These are phyloP conservation scores for Naematelia aurantialba DNA, from an alignment of 768 basidiomycete genomes.

Conservation along the genomic window DNA sequence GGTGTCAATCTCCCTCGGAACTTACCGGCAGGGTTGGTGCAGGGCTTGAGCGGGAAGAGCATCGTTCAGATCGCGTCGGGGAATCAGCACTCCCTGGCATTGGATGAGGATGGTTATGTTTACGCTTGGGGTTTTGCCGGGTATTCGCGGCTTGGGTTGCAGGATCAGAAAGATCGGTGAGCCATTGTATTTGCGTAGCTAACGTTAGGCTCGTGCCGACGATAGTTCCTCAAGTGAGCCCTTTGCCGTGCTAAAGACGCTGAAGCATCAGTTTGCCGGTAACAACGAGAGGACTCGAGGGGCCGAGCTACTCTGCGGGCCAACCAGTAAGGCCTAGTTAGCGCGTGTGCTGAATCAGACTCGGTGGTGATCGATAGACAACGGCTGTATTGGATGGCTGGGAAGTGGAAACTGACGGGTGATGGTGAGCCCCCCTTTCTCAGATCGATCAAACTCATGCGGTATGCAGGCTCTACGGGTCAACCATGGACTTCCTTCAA, in stretches of 20 bases:
- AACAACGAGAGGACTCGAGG: constrained; percentile 64
- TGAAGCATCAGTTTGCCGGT: constrained; percentile 64
- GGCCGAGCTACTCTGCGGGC: constrained; percentile 66
- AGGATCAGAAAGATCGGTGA: constrained; percentile 57
- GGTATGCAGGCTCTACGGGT: constrained; percentile 69
- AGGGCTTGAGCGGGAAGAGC: constrained; percentile 65
- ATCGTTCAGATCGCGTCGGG: constrained; percentile 81
- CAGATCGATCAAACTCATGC: background rate
- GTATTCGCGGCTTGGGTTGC: constrained; percentile 84
- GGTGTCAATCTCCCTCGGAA: constrained; percentile 17
- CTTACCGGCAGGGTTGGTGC: constrained; percentile 60
- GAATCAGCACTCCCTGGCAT: constrained; percentile 77
- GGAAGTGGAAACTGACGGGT: constrained; percentile 89
- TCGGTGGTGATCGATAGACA: constrained; percentile 69
- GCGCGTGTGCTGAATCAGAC: constrained; percentile 21
- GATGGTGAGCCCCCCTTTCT: constrained; percentile 61
- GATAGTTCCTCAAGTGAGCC: constrained; percentile 68
- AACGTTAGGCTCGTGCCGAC: constrained; percentile 62
- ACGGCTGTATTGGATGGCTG: constrained; percentile 55
- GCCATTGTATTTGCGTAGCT: constrained; percentile 7
- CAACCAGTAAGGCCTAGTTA: constrained; percentile 56
- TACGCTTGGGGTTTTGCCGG: constrained; percentile 48
- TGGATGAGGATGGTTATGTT: constrained; percentile 60
- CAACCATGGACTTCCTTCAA: constrained; percentile 79
- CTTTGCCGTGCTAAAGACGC: background rate